Conservation (phyloP, 2,329 filamentous ascomycete genomes). For the Colletotrichum theobromicola region DNA sequence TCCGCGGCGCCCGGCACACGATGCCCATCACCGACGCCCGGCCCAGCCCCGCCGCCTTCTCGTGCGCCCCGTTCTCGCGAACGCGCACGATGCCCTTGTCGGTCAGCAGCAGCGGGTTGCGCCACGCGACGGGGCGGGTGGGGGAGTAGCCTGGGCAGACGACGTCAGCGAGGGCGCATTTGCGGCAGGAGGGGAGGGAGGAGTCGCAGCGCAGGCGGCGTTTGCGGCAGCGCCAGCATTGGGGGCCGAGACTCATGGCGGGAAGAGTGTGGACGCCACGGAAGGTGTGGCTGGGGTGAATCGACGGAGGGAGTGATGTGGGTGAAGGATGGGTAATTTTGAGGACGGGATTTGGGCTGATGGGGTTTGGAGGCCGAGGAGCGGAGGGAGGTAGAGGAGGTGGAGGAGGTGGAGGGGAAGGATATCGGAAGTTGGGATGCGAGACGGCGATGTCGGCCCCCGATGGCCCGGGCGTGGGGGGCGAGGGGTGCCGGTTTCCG, state of each 20-base stretch:
- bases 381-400: not conserved
- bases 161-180: not conserved
- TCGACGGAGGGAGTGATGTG: no score
- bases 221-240: slow-evolving; percentile 3
- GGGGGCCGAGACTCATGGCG: slow-evolving; percentile 1
- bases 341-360: not conserved
- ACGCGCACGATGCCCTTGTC: not conserved
- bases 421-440: not conserved
- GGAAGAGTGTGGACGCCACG: not conserved
- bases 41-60: not conserved
- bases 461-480: not conserved
- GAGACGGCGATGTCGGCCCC: slow-evolving; percentile 5
- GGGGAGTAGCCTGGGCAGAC: not conserved
- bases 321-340: no score
- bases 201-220: slow-evolving; percentile 4
- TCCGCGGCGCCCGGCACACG: not conserved
- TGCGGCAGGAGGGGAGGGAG: not conserved
- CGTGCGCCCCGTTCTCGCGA: not conserved
- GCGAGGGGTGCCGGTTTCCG: not conserved
- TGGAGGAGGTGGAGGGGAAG: not conserved
- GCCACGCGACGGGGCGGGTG: not conserved
- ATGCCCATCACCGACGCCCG: not conserved
- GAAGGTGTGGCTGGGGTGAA: no score
- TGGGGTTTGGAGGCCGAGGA: not conserved
- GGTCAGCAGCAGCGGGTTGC: not conserved